Conservation (phyloP, 2,329 filamentous ascomycete species). For the Fonsecaea pedrosoi region DNA sequence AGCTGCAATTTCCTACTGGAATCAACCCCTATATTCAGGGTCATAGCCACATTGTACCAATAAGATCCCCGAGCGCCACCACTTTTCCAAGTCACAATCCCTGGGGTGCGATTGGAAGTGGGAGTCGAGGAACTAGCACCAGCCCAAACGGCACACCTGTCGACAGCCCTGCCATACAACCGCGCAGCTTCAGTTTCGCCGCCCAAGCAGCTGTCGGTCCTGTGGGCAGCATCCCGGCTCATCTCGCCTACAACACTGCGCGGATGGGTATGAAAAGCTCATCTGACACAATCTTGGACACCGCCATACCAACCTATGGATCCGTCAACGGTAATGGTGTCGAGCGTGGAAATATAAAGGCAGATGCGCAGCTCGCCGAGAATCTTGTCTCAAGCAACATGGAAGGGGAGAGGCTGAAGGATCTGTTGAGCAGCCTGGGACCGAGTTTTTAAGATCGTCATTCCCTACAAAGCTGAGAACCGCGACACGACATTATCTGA, state of each 20-base stretch:
- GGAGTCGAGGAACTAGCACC: slow-evolving; percentile 22
- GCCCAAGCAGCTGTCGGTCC: neutral
- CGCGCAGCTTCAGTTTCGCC: slow-evolving; percentile 17
- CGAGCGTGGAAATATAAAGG: neutral
- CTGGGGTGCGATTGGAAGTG: slow-evolving; percentile 29
- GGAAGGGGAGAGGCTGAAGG: slow-evolving; percentile 24
- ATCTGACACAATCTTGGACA: slow-evolving; percentile 9
- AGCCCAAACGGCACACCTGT: slow-evolving; percentile 4
- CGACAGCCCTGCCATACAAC: slow-evolving; percentile 9
- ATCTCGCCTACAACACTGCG: neutral
- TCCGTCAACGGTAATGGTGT: neutral
- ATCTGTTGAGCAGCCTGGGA: slow-evolving; percentile 26
- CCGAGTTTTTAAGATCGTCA: slow-evolving; percentile 15
- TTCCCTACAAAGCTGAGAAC: neutral
- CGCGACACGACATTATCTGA: neutral
- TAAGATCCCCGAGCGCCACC: slow-evolving; percentile 19
- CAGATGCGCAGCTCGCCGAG: neutral
- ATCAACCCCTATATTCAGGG: slow-evolving; percentile 8
- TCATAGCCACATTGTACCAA: neutral
- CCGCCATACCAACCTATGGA: slow-evolving; percentile 8
- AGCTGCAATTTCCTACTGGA: slow-evolving; percentile 19
- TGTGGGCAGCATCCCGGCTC: neutral
- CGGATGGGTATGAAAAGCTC: neutral
- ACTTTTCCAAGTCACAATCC: slow-evolving; percentile 21
- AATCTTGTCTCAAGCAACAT: neutral